Base-by-base conservation (phyloP, 2,329 filamentous ascomycete genomes). In the Cryphonectria naterciae region DNA sequence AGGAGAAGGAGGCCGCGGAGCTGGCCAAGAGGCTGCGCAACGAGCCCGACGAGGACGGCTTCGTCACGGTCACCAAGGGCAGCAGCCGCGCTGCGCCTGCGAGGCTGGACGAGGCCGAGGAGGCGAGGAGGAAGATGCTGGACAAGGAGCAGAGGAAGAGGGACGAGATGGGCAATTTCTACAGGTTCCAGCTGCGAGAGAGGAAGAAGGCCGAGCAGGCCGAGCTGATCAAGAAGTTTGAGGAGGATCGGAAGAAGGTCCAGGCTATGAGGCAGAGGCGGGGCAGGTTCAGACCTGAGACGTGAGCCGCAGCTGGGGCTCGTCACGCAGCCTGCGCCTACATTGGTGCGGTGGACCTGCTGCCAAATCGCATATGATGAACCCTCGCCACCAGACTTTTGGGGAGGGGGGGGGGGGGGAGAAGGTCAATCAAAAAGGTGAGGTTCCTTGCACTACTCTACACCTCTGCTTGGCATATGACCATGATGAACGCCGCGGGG, bases 21-120 rank as follows among this genome's bases (percentile, higher is more conserved):
- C 86, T 84, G 78, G 92, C 82, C 78, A 90, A 88, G 82, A 83
- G 87, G 69, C 83, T 91, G 73, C 89, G 93, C 72, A 91, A 92
- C 75, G 91, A 94, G 77, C 94, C 95, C 0, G 96, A 99, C 80
- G 95, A 94, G 77, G 96, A 99, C 80, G 96, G 96, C 1, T 99
- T 99, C 79, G 88, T 98, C 65, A 98, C 95, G 4, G 96, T 99
- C 35, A 92, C 91, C 1, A 88, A 93, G 68, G 94, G 94, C 37
- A 92, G 92, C 54, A 92, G 93, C 54, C 85, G 91, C 70, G 86
- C 86, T 8, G 92, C 91, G n/a, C 90, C 93, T 1, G 94, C 93
- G 1, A 88, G 91, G 68, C 86, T 90, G 73, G 91, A 91, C 75
- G 94, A 92, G 76, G 89, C 90, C 22, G 87, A 90, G 77, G 88